A percentile compares a stretch with the other conserved stretches of the same genome.
Conservation (phyloP, 2,329 filamentous ascomycete genomes). For the Neonectria punicea region DNA sequence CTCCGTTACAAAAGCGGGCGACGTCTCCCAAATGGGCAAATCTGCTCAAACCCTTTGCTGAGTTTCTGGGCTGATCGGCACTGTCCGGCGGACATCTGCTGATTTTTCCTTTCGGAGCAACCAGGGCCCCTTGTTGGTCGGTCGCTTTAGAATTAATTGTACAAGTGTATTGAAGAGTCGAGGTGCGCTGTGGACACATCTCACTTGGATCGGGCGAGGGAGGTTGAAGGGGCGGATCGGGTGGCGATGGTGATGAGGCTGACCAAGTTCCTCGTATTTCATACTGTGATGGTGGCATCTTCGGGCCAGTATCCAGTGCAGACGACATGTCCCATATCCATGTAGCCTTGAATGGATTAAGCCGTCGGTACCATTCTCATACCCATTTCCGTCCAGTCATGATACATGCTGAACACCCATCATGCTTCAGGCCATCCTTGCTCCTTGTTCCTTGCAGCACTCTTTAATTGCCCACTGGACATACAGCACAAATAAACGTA, state of each 20-base stretch:
- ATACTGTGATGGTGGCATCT: neutral
- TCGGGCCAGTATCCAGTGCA: neutral
- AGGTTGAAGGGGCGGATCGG: neutral
- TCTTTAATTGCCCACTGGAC: no score
- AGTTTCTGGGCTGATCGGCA: slow-evolving; percentile 26
- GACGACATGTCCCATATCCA: neutral
- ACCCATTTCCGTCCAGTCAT: neutral
- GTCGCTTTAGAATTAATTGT: neutral
- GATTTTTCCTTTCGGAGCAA: slow-evolving; percentile 8
- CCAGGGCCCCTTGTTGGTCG: neutral
- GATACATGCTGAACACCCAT: neutral
- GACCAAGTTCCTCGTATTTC: neutral
- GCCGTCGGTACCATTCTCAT: neutral
- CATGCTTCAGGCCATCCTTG: neutral
- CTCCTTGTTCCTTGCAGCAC: neutral
- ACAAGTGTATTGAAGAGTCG: neutral
- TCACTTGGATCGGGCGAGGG: neutral
- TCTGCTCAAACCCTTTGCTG: no score
- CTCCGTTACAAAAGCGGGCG: neutral
- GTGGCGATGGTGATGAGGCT: neutral
- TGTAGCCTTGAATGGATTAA: neutral
- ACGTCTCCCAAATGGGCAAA: neutral
- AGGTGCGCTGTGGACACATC: neutral
- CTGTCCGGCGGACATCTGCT: slow-evolving; percentile 16
- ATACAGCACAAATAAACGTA: neutral